Evolutionary conservation across 1,284 basidiomycete species (phyloP).

Genomic region (Nidula niveotomentosa): DNA sequence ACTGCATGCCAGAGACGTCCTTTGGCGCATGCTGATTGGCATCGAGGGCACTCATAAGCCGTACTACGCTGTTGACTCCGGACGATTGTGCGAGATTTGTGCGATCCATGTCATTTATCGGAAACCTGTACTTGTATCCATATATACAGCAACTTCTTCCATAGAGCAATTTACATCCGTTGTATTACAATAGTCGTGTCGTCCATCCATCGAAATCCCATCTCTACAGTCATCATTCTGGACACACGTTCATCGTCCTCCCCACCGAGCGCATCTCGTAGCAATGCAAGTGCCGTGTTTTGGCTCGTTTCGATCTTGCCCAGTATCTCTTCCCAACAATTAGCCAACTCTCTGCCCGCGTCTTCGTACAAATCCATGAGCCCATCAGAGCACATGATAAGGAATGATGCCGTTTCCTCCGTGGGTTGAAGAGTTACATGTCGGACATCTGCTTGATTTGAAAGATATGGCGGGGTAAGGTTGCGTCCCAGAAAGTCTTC

Average conservation of each 20-base stretch:
- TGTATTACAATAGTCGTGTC: constrained; percentile 63
- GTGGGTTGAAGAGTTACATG: constrained; percentile 31
- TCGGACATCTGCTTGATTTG: constrained; percentile 47
- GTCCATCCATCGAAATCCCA: constrained; percentile 66
- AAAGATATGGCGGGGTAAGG: constrained; percentile 60
- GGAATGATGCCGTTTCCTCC: constrained; percentile 12
- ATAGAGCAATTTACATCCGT: constrained; percentile 13
- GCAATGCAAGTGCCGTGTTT: constrained; percentile 51
- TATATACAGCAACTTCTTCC: no score
- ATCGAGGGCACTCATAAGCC: no score
- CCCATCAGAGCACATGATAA: constrained; percentile 58
- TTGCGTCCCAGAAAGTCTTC: constrained; percentile 44
- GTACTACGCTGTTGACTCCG: no score
- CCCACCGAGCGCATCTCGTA: constrained; percentile 60
- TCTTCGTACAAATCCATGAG: constrained; percentile 51
- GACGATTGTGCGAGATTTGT: no score
- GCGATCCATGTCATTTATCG: no score
- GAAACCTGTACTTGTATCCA: no score
- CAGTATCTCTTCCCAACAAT: constrained; percentile 35
- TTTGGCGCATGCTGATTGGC: no score
- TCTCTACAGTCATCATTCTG: constrained; percentile 62
- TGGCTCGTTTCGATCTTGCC: constrained; percentile 18
- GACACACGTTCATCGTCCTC: constrained; percentile 48
- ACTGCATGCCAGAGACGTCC: no score
- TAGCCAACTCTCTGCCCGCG: constrained; percentile 17